Evolutionary conservation across 768 basidiomycete genomes (phyloP), one percentile per base, ranked within the genome.

Genomic region (Suillus fuscotomentosus): DNA sequence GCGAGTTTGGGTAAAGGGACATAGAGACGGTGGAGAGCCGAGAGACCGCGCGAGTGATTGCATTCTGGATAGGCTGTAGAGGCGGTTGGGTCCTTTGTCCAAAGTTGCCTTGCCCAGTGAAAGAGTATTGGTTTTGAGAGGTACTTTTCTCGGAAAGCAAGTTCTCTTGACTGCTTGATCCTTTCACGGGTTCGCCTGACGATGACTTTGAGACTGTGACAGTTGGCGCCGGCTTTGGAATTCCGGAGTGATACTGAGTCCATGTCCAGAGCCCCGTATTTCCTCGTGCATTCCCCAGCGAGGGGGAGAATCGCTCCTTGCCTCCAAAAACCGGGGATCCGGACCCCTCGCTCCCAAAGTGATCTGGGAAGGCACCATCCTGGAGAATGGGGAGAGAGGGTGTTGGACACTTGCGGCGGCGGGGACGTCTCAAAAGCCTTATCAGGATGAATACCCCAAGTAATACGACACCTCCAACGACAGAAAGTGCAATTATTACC

Each of bases 301-400:
- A 69, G 36, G 68, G 73, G 1, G 86, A 83, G 3, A 84, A 83
- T 42, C 83, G 75, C 50, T 92, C 90, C 69, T 87, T 86, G 2
- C 91, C 90, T n/a, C 91, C 90, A 68, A 93, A 92, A 42, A 92
- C 76, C 31, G 88, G 89, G 3, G 90, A 91, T 31, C 87, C 87
- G 62, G 87, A 84, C 9, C 78, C 71, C 42, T 79, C 75, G 63
- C 76, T 80, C 55, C 73, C 75, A 20, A 42, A 59, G 47, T 86
- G 79, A 48, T 82, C 80, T 31, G 84, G 82, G 14, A 80, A 73
- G 65, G 80, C 83, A 14, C 76, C 78, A 45, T 89, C 86, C 63
- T 88, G 86, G 14, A 89, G 77, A 55, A 90, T 88, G 0, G 90
- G 91, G n/a, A 89, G 80, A 38, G 90, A 92, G 3, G 89, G 91